Percentiles rank a stretch among this genome's conserved stretches.
These are phyloP conservation scores for Trichoderma simmonsii DNA, from an alignment of 2,329 filamentous ascomycete genomes.

Conservation along the genomic window DNA sequence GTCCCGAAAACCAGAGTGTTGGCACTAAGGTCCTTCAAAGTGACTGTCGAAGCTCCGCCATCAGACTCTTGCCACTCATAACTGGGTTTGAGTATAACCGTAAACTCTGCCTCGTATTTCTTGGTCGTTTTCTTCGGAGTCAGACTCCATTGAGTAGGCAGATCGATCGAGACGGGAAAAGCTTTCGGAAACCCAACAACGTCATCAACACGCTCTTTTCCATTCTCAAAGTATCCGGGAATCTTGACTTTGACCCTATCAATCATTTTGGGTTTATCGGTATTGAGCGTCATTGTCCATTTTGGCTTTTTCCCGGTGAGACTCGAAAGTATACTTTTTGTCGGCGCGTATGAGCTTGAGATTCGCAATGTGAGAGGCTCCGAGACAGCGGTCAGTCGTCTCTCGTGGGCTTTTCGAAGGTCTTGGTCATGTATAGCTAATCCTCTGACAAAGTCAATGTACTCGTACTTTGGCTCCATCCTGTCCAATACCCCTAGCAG, in stretches of 20 bases:
- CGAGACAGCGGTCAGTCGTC: neutral
- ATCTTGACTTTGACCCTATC: neutral
- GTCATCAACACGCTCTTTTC: neutral
- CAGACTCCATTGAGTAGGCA: neutral
- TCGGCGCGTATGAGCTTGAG: neutral
- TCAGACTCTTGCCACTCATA: neutral
- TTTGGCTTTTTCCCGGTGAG: neutral
- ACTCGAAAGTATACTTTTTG: neutral
- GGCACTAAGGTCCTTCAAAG: neutral
- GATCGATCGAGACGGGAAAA: neutral
- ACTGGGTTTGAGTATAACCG: neutral
- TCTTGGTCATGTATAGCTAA: neutral
- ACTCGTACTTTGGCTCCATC: neutral
- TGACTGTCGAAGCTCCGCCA: neutral
- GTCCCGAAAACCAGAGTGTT: neutral
- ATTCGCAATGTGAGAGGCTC: neutral
- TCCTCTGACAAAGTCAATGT: neutral
- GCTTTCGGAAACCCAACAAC: neutral
- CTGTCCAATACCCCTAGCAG: neutral
- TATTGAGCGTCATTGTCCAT: neutral
- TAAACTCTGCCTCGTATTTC: neutral
- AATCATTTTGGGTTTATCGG: neutral
- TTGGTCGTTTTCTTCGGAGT: neutral
- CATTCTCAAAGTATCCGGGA: neutral
- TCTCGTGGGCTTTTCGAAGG: neutral